Conservation (phyloP, 2,329 filamentous ascomycete species). For the Aspergillus sp. region DNA sequence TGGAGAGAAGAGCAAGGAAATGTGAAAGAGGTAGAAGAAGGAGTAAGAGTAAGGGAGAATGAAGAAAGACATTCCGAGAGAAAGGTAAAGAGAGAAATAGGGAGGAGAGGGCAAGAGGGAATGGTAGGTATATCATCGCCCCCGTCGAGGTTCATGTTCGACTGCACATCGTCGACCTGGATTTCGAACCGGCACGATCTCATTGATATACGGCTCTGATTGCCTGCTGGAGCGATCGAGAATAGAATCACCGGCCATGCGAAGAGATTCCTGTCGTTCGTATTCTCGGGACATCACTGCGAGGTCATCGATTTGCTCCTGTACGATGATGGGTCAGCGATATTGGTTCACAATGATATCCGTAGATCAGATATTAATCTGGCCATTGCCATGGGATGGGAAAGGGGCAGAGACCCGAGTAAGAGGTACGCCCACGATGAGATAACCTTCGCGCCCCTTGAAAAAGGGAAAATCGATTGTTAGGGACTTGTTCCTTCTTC, state of each 20-base stretch:
- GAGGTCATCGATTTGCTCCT: conserved; percentile 54
- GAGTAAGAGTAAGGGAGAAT: background rate
- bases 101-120: background rate
- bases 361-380: background rate
- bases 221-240: conserved; percentile 19
- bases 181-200: conserved; percentile 38
- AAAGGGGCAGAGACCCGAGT: conserved; percentile 39
- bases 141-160: conserved; percentile 31
- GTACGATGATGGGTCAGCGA: conserved; percentile 10
- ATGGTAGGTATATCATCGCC: conserved; percentile 4
- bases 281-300: conserved; percentile 48
- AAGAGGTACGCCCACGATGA: conserved; percentile 47
- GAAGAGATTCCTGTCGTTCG: conserved; percentile 47
- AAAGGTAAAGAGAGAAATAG: conserved; percentile 7
- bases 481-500: conserved; percentile 17
- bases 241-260: conserved; percentile 39
- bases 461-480: conserved; percentile 20
- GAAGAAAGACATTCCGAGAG: background rate
- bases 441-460: conserved; percentile 50
- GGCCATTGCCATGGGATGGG: background rate
- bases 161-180: conserved; percentile 29
- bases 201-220: conserved; percentile 44
- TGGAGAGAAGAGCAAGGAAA: background rate
- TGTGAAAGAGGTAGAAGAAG: conserved; percentile 1
- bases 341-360: background rate